phyloP scores from a whole-genome alignment of 208 protist genomes.

The Leishmania tropica region DNA sequence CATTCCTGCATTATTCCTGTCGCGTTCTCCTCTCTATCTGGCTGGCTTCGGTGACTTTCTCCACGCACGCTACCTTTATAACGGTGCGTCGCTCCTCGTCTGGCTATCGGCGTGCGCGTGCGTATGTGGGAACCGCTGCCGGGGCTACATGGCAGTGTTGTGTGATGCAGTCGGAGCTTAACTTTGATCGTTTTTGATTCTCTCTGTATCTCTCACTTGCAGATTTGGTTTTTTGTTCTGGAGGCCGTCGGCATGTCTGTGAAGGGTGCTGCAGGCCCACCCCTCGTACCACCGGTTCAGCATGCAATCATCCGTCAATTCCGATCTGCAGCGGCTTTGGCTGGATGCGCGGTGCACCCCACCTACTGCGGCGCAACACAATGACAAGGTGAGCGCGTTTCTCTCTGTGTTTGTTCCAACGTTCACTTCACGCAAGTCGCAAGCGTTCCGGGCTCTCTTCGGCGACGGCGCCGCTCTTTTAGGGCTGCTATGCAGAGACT shows the following conservation, averaged over 20 bases:
- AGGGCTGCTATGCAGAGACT: slow-evolving; percentile 33
- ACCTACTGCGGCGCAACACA: slow-evolving; percentile 27
- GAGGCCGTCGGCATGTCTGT: neutral
- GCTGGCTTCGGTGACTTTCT: neutral
- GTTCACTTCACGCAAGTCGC: slow-evolving; percentile 37
- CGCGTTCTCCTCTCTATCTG: neutral
- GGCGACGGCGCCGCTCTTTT: slow-evolving; percentile 39
- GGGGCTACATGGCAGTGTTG: neutral
- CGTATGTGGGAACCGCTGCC: neutral
- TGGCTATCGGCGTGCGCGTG: neutral
- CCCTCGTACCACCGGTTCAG: neutral
- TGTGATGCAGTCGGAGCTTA: neutral
- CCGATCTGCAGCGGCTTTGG: slow-evolving; percentile 49
- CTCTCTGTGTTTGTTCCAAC: slow-evolving; percentile 36
- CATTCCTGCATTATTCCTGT: neutral
- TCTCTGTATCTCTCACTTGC: neutral
- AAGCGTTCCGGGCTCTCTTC: slow-evolving; percentile 42
- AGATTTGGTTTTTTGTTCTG: neutral
- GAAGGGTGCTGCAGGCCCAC: neutral
- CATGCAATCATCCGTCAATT: slow-evolving; percentile 5
- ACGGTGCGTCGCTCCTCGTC: neutral
- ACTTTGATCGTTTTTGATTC: neutral
- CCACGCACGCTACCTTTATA: neutral
- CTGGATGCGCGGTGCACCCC: slow-evolving; percentile 52
- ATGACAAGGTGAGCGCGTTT: slow-evolving; percentile 40